Conservation (phyloP, 176 grass and related monocot genomes). For the Saccharum officinarum region DNA sequence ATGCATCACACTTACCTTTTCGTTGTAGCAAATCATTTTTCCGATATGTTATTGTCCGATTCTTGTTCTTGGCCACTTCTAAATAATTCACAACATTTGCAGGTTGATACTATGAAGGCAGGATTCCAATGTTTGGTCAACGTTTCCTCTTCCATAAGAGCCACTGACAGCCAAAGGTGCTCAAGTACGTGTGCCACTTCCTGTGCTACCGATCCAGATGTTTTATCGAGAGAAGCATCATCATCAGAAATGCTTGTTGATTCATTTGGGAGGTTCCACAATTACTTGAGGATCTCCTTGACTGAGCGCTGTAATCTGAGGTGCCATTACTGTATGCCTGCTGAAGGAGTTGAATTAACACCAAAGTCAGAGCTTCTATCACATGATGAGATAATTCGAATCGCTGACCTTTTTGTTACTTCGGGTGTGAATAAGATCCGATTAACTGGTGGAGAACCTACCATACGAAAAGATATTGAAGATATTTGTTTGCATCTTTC, state of each 20-base stretch:
- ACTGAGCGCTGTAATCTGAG: constrained; percentile 86
- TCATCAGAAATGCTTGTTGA: constrained; percentile 72
- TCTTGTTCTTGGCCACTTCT: not conserved
- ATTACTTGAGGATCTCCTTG: constrained; percentile 83
- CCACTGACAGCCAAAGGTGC: not conserved
- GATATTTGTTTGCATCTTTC: constrained; percentile 88
- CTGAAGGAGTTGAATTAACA: constrained; percentile 76
- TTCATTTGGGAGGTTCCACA: constrained; percentile 87
- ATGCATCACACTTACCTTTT: not conserved
- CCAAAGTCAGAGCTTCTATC: constrained; percentile 71
- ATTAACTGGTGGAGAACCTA: constrained; percentile 87
- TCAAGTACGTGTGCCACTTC: constrained; percentile 47
- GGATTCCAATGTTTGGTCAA: constrained; percentile 21
- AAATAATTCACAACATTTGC: not conserved
- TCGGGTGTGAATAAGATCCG: constrained; percentile 93
- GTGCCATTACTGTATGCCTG: constrained; percentile 94
- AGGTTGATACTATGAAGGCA: constrained; percentile 34
- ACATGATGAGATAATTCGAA: constrained; percentile 66
- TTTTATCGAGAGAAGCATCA: constrained; percentile 22
- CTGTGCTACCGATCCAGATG: constrained; percentile 38
- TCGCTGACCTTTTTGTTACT: constrained; percentile 67
- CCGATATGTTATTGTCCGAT: not conserved
- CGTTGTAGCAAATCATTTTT: not conserved
- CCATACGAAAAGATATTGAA: constrained; percentile 86
- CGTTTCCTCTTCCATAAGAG: not conserved